A percentile compares a stretch with the other conserved stretches of the same genome.
These are phyloP conservation scores for Tetracentron sinense DNA, from an alignment of 164 flowering plant genomes.

Conservation along the genomic window DNA sequence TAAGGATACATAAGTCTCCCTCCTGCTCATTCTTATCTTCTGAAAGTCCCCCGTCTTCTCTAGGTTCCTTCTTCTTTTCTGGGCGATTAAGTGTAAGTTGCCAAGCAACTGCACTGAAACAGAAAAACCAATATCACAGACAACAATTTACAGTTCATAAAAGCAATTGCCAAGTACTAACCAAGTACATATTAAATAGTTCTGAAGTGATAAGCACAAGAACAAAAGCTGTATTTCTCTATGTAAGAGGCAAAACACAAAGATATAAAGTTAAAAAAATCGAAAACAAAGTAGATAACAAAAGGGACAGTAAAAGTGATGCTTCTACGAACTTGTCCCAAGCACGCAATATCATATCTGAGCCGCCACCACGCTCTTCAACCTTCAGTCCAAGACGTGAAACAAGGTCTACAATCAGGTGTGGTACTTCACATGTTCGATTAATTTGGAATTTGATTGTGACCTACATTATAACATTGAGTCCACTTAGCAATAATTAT, in stretches of 20 bases:
- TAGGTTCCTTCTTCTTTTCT: conserved; percentile 29
- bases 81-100: conserved; percentile 64
- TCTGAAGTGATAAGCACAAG: too few relatives aligned
- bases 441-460: conserved; percentile 81
- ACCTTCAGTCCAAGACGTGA: conserved; percentile 68
- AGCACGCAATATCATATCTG: conserved; percentile 77
- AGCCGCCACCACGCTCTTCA: conserved; percentile 57
- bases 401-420: conserved; percentile 64
- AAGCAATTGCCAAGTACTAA: neutral
- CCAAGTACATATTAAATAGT: too few relatives aligned
- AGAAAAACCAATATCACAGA: conserved; percentile 3
- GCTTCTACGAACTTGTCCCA: conserved; percentile 72
- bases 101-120: conserved; percentile 82
- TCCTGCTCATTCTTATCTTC: conserved; percentile 26
- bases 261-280: too few relatives aligned
- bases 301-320: neutral
- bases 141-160: neutral
- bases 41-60: conserved; percentile 15
- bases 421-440: conserved; percentile 60
- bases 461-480: conserved; percentile 39
- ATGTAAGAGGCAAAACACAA: too few relatives aligned
- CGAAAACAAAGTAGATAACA: neutral
- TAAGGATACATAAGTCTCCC: conserved; percentile 59
- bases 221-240: too few relatives aligned
- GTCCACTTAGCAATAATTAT: neutral